These are phyloP conservation scores for Amanita phalloides DNA, from an alignment of 768 basidiomycete genomes.

Conservation along the genomic window DNA sequence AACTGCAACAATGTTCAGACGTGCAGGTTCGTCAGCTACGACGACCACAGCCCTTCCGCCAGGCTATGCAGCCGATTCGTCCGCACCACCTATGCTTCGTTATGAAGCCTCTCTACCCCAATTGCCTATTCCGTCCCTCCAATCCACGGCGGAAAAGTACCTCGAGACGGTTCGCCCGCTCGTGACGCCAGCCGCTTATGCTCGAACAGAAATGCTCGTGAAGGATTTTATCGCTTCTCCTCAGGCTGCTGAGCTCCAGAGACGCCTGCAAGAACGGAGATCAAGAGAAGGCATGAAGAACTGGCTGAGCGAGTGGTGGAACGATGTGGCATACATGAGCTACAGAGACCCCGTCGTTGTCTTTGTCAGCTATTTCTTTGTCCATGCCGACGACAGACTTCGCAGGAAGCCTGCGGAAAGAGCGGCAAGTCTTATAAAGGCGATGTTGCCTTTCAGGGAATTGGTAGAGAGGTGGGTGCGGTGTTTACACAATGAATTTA, in stretches of 20 bases:
- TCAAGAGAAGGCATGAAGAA: constrained; percentile 43
- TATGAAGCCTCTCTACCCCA: constrained; percentile 63
- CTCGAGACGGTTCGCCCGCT: constrained; percentile 77
- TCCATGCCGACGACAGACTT: constrained; percentile 62
- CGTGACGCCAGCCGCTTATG: constrained; percentile 52
- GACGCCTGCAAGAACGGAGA: constrained; percentile 67
- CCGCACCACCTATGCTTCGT: constrained; percentile 59
- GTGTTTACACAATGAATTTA: not conserved
- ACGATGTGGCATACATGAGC: constrained; percentile 81
- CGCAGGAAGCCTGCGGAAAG: constrained; percentile 49
- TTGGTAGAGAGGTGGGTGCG: constrained; percentile 68
- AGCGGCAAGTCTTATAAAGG: constrained; percentile 78
- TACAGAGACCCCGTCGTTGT: constrained; percentile 88
- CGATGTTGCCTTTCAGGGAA: constrained; percentile 75
- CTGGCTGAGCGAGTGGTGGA: constrained; percentile 99
- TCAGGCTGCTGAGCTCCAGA: constrained; percentile 63
- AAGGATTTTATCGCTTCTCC: constrained; percentile 61
- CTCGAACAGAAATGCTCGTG: constrained; percentile 47
- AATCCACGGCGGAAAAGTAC: constrained; percentile 81
- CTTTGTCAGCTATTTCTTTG: constrained; percentile 91
- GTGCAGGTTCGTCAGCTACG: not conserved
- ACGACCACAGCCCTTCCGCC: constrained; percentile 9
- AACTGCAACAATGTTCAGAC: constrained; percentile 1
- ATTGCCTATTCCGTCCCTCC: constrained; percentile 78
- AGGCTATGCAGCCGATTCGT: constrained; percentile 35